Conservation (phyloP, 768 basidiomycete genomes). For the Clitopilus hobsonii region DNA sequence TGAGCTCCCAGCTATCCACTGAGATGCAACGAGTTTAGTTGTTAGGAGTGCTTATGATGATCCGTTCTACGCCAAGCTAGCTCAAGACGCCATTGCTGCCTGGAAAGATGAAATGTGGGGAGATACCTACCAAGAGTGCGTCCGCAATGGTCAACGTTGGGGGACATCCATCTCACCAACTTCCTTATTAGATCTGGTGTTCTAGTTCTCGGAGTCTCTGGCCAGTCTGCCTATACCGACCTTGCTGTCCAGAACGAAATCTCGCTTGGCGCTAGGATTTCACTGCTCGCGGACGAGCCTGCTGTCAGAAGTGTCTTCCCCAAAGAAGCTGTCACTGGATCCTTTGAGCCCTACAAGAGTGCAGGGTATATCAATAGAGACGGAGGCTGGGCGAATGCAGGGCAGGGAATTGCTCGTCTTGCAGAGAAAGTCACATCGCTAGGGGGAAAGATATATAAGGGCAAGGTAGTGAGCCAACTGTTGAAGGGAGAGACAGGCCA, state of each 20-base stretch:
- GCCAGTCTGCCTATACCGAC: slow-evolving; percentile 37
- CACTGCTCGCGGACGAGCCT: slow-evolving; percentile 28
- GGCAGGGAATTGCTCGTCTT: slow-evolving; percentile 54
- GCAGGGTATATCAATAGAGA: slow-evolving; percentile 70
- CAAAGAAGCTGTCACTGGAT: slow-evolving; percentile 25
- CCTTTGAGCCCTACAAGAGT: slow-evolving; percentile 23
- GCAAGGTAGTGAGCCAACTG: slow-evolving; percentile 53
- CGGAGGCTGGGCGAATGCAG: slow-evolving; percentile 84
- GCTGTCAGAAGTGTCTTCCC: slow-evolving; percentile 50
- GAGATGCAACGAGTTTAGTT: slow-evolving; percentile 35
- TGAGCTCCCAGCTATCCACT: slow-evolving; percentile 2
- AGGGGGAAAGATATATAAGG: slow-evolving; percentile 56
- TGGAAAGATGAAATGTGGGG: slow-evolving; percentile 75
- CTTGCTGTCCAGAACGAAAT: slow-evolving; percentile 61
- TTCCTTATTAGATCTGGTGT: slow-evolving; percentile 57
- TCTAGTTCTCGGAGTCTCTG: slow-evolving; percentile 43
- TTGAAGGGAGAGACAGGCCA: slow-evolving; percentile 27
- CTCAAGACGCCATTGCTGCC: slow-evolving; percentile 66
- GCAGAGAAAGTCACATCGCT: slow-evolving; percentile 50
- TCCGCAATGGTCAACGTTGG: slow-evolving; percentile 16
- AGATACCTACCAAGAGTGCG: slow-evolving; percentile 82
- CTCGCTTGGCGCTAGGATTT: slow-evolving; percentile 47
- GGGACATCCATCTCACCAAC: slow-evolving; percentile 1
- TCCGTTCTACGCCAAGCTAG: slow-evolving; percentile 62
- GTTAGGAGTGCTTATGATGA: slow-evolving; percentile 74